Evolutionary conservation across 129 eudicot species (phyloP).

Genomic region (Ambrosia artemisiifolia): DNA sequence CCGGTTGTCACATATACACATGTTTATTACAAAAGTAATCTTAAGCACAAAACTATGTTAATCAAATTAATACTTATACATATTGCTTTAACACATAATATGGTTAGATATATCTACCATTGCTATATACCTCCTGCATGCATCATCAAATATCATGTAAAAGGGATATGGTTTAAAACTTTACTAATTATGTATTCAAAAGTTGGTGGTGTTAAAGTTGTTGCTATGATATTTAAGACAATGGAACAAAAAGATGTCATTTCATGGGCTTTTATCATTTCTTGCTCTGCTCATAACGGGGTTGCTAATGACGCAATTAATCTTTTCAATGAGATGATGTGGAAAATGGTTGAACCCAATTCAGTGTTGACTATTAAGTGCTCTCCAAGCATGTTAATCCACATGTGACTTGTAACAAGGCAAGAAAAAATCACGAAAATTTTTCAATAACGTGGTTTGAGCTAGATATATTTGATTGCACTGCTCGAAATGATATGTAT

Average conservation of each 20-base stretch:
- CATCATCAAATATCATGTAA: too few species aligned
- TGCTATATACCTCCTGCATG: too few species aligned
- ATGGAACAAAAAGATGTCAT: slow-evolving; percentile 50
- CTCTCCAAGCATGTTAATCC: slow-evolving; percentile 68
- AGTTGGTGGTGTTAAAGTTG: slow-evolving; percentile 39
- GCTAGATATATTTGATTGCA: slow-evolving; percentile 40
- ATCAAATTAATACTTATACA: too few species aligned
- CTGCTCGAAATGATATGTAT: slow-evolving; percentile 66
- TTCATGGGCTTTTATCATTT: slow-evolving; percentile 58
- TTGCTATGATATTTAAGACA: slow-evolving; percentile 34
- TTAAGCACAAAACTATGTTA: too few species aligned
- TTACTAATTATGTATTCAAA: slow-evolving; percentile 54
- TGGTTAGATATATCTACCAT: too few species aligned
- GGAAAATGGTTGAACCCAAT: slow-evolving; percentile 41
- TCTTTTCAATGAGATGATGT: slow-evolving; percentile 49
- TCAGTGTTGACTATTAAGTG: slow-evolving; percentile 47
- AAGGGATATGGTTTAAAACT: slow-evolving; percentile 44
- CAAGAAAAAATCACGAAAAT: slow-evolving; percentile 50
- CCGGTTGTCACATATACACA: too few species aligned
- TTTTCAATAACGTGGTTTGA: slow-evolving; percentile 42
- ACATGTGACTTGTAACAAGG: slow-evolving; percentile 42
- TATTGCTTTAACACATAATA: too few species aligned
- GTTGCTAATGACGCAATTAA: slow-evolving; percentile 38
- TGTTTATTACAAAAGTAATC: too few species aligned
- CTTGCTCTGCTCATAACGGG: slow-evolving; percentile 61